A percentile compares a stretch with the other conserved stretches of the same genome.
Evolutionary conservation across 2,329 filamentous ascomycete genomes (phyloP).

Genomic region (Acrocalymma vagum): DNA sequence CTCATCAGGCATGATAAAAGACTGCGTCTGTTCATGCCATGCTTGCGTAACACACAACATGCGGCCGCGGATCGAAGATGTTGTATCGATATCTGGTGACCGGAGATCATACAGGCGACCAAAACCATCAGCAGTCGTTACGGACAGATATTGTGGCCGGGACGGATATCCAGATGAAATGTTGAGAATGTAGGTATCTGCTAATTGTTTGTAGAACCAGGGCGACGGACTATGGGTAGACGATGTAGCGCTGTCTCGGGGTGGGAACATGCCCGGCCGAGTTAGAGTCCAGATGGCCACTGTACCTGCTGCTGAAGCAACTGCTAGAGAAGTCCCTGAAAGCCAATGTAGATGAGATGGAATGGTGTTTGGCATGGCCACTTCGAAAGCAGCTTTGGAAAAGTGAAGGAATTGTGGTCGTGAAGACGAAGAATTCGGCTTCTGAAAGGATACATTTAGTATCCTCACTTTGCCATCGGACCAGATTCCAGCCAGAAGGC

Average conservation of each 20-base stretch:
- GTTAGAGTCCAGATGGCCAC: slow-evolving; percentile 62
- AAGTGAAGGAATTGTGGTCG: slow-evolving; percentile 50
- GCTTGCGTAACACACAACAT: slow-evolving; percentile 57
- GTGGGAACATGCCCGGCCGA: slow-evolving; percentile 40
- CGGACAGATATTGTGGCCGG: slow-evolving; percentile 60
- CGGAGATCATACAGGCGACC: slow-evolving; percentile 63
- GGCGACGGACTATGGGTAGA: slow-evolving; percentile 46
- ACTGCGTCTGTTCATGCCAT: slow-evolving; percentile 65
- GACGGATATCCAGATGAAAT: slow-evolving; percentile 62
- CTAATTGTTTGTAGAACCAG: slow-evolving; percentile 53
- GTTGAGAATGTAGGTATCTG: slow-evolving; percentile 58
- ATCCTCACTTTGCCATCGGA: slow-evolving; percentile 66
- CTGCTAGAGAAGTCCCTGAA: slow-evolving; percentile 62
- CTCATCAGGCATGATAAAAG: slow-evolving; percentile 64
- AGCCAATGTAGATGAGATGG: slow-evolving; percentile 67
- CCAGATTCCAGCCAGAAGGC: slow-evolving; percentile 65
- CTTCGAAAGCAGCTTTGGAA: slow-evolving; percentile 58
- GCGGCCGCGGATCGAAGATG: slow-evolving; percentile 58
- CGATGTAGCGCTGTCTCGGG: background rate
- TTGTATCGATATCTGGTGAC: slow-evolving; percentile 54
- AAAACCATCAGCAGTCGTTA: slow-evolving; percentile 64
- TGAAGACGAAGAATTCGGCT: slow-evolving; percentile 4
- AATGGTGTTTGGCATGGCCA: slow-evolving; percentile 59
- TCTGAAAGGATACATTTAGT: slow-evolving; percentile 55
- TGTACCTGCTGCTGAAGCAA: slow-evolving; percentile 65